phyloP scores from a whole-genome alignment of 192 early-diverging fungal species.

The Coemansia sp. region DNA sequence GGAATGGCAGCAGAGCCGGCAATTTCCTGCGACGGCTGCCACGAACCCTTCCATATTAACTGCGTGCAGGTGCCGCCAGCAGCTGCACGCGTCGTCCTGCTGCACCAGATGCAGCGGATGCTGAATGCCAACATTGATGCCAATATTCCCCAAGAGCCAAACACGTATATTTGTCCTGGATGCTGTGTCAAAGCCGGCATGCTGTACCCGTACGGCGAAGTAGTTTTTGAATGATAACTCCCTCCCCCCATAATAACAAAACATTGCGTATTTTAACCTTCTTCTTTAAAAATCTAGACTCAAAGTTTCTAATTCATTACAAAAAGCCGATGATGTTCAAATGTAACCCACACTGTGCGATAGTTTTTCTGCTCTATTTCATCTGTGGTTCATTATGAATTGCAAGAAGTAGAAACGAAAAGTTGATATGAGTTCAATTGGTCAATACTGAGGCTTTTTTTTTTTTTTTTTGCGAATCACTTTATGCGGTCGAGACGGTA shows the following conservation, averaged over 20 bases:
- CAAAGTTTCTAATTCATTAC: too few species aligned
- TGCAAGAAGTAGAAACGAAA: background rate
- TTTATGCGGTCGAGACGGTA: constrained; percentile 43
- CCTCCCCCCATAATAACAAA: too few species aligned
- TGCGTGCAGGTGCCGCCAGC: constrained; percentile 56
- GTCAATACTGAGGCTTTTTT: constrained; percentile 10
- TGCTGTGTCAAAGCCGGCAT: constrained; percentile 30
- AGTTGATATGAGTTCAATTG: constrained; percentile 10
- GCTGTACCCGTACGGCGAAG: constrained; percentile 40
- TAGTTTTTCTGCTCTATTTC: background rate
- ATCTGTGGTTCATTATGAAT: background rate
- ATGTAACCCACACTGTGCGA: constrained; percentile 8
- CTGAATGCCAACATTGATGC: constrained; percentile 25
- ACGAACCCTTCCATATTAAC: constrained; percentile 58
- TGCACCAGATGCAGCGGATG: constrained; percentile 34
- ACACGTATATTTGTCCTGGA: constrained; percentile 30
- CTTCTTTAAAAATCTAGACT: too few species aligned
- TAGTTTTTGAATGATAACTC: constrained; percentile 19
- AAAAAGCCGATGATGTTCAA: constrained; percentile 1
- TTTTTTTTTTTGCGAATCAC: constrained; percentile 1
- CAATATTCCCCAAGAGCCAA: constrained; percentile 19
- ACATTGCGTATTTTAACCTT: too few species aligned
- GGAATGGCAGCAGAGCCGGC: constrained; percentile 33
- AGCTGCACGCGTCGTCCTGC: constrained; percentile 23
- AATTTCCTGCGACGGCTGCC: constrained; percentile 65